Base-by-base conservation (phyloP, 2,329 filamentous ascomycete genomes). In the Penicillium sp. region DNA sequence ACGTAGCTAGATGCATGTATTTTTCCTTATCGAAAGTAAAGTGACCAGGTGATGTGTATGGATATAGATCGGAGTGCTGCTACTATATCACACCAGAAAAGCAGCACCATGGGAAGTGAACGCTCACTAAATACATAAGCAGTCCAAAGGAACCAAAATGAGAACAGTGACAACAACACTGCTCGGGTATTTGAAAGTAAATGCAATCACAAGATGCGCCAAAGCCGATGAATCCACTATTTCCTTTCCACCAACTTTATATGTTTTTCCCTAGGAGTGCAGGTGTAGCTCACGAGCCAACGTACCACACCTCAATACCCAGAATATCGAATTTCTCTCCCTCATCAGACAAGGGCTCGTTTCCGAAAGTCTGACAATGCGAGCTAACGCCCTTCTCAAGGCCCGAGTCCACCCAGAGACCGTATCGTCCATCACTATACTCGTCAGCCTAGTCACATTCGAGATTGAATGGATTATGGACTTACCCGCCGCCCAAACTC, bases 221-320 rank as follows among this genome's bases (percentile, higher is more conserved):
- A 22, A 22, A 18, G 41, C 40, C 27, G 38, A 39, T 41, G 26
- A 29, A 18, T 32, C 20, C 13, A 23, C 14, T 16, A 18, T 16
- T 9, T 32, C 31, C 31, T 18, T 42, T 6, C n/a, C 28, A 13
- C 26, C 14, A 5, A 2, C 23, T 22, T 38, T 14, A 38, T 24
- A 24, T 38, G 16, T 34, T 34, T 10, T 18, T 4, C 16, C 31
- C 8, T 11, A 18, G 31, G 4, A 4, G 18, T 34, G n/a, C 7
- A 26, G 7, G 16, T 6, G 11, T 4, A 14, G 6, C 26, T 65
- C 46, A 71, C 14, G 69, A 63, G 22, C 93, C 91, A 58, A 97
- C 79, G 63, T 87, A 89, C 93, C 93, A 98, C 9, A 97, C 70
- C 71, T 98, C 93, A 1, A 96, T 87, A 1, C 89, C 91, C 26